These are phyloP conservation scores for Pezicula rhizophila DNA, from an alignment of 2,329 filamentous ascomycete genomes.

Conservation along the genomic window DNA sequence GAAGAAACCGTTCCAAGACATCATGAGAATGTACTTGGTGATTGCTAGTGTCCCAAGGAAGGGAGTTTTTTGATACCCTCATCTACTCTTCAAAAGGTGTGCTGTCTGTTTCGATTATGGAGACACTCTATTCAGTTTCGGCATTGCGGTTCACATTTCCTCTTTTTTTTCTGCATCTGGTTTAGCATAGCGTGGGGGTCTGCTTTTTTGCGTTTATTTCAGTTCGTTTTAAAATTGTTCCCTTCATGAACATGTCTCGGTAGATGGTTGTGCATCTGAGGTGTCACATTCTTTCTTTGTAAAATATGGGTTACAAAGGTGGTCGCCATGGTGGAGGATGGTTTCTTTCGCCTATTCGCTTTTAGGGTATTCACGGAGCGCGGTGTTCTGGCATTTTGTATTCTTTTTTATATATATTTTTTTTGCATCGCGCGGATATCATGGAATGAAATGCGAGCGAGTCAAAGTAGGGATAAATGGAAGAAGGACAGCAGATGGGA, in stretches of 20 bases:
- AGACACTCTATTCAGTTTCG: neutral
- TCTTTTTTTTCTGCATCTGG: neutral
- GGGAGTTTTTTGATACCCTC: constrained; percentile 2
- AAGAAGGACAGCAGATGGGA: too few species aligned
- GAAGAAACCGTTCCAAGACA: neutral
- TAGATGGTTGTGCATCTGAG: neutral
- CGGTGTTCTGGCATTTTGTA: too few species aligned
- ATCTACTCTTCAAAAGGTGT: constrained; percentile 1
- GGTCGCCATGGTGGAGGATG: too few species aligned
- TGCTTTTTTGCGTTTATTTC: neutral
- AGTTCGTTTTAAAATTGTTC: neutral
- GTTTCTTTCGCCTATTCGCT: too few species aligned
- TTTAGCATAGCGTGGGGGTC: constrained; percentile 1
- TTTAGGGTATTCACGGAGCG: too few species aligned
- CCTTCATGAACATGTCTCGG: constrained; percentile 1
- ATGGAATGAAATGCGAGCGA: too few species aligned
- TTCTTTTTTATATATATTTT: too few species aligned
- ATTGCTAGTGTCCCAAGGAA: neutral
- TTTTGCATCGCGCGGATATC: too few species aligned
- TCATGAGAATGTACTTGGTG: neutral
- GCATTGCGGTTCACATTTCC: neutral
- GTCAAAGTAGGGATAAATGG: too few species aligned
- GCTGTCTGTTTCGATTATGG: neutral
- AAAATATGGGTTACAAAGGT: neutral
- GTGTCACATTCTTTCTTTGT: neutral